Evolutionary conservation across 129 eudicot genomes (phyloP).

Genomic region (Lactuca saligna): DNA sequence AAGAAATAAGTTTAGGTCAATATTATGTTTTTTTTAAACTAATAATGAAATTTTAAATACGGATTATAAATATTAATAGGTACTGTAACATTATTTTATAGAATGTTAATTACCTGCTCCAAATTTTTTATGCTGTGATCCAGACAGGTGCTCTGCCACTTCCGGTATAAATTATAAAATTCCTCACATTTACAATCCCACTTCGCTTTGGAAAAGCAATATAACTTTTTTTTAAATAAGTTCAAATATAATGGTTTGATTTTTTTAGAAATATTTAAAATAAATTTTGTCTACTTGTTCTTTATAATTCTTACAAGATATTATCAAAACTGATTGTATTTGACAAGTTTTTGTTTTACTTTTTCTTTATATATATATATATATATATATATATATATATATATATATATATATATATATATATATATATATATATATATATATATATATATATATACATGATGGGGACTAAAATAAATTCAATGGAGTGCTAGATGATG

Average conservation of each 20-base stretch:
- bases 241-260: not conserved
- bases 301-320: not conserved
- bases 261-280: too few relatives aligned
- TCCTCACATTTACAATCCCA: constrained; percentile 4
- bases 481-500: not conserved
- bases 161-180: constrained; percentile 9
- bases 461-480: not conserved
- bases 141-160: constrained; percentile 28
- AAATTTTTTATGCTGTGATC: constrained; percentile 16
- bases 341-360: too few relatives aligned
- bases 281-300: too few relatives aligned
- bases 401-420: too few relatives aligned
- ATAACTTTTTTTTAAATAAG: not conserved
- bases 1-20: not conserved
- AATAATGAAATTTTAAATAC: not conserved
- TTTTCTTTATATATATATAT: too few relatives aligned
- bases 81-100: not conserved
- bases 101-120: constrained; percentile 28
- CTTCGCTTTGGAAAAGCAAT: not conserved
- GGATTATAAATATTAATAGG: not conserved
- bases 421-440: too few relatives aligned
- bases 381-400: too few relatives aligned
- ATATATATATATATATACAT: too few relatives aligned
- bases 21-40: not conserved
- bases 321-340: not conserved